Evolutionary conservation across 352 stramenopile species (phyloP).

Genomic region (Globisporangium acanthophoron): DNA sequence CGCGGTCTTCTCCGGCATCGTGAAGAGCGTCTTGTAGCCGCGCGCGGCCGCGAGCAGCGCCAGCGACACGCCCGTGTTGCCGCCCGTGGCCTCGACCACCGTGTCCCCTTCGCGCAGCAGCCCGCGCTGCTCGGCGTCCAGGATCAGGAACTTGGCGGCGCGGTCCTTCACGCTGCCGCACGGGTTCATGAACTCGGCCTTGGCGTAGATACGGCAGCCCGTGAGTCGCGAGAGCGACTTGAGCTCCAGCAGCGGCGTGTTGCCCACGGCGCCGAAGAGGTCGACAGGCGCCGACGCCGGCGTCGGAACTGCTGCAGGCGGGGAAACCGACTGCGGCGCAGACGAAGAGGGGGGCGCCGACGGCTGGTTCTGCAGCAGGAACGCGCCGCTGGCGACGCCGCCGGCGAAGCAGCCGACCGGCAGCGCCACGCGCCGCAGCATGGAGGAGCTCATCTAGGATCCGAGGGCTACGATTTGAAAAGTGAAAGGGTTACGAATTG

Average conservation of each 20-base stretch:
- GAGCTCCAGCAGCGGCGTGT: constrained; percentile 72
- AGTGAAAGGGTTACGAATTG: not conserved
- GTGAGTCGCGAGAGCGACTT: constrained; percentile 61
- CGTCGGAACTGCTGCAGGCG: no score
- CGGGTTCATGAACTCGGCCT: constrained; percentile 88
- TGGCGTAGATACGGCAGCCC: constrained; percentile 70
- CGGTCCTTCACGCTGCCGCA: constrained; percentile 94
- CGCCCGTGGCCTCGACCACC: constrained; percentile 80
- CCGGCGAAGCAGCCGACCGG: constrained; percentile 14
- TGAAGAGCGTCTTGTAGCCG: constrained; percentile 81
- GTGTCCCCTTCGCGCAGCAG: constrained; percentile 65
- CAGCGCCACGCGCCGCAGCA: constrained; percentile 11
- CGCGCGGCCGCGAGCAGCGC: constrained; percentile 83
- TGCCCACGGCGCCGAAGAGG: constrained; percentile 61
- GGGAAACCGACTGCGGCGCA: not conserved
- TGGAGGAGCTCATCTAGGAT: constrained; percentile 2
- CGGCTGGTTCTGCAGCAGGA: constrained; percentile 1
- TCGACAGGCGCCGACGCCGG: constrained; percentile 34
- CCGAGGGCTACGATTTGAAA: not conserved
- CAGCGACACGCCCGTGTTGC: constrained; percentile 91
- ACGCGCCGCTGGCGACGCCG: constrained; percentile 11
- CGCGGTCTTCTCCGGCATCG: constrained; percentile 65
- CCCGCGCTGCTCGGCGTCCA: constrained; percentile 85
- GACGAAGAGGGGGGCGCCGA: not conserved
- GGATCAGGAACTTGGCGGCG: constrained; percentile 90